phyloP scores from a whole-genome alignment of 306 rosid genomes.

The Cercis canadensis region DNA sequence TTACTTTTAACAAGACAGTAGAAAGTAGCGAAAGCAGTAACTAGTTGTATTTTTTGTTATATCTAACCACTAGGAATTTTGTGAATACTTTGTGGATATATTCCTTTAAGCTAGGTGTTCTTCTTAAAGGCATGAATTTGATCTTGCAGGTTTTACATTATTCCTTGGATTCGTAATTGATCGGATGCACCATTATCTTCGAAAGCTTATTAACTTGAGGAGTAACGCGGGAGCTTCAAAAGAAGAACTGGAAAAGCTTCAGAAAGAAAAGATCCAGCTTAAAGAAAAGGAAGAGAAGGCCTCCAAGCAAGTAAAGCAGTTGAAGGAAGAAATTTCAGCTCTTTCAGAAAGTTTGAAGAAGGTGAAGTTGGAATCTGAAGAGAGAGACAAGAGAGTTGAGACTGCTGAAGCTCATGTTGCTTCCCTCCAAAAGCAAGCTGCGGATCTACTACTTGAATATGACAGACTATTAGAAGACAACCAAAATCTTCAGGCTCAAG shows the following conservation, averaged over 20 bases:
- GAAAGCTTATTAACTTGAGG: slow-evolving; percentile 59
- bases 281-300: slow-evolving; percentile 66
- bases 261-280: slow-evolving; percentile 53
- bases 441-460: slow-evolving; percentile 80
- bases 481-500: slow-evolving; percentile 80
- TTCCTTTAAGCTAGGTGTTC: slow-evolving; percentile 4
- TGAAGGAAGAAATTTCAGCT: slow-evolving; percentile 51
- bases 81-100: neutral
- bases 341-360: slow-evolving; percentile 66
- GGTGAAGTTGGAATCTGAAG: slow-evolving; percentile 62
- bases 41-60: slow-evolving; percentile 1
- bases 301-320: slow-evolving; percentile 59
- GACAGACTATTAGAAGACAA: slow-evolving; percentile 84
- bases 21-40: neutral
- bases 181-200: slow-evolving; percentile 71
- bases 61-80: neutral
- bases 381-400: slow-evolving; percentile 69
- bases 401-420: slow-evolving; percentile 73
- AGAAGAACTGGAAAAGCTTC: slow-evolving; percentile 68
- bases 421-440: slow-evolving; percentile 81
- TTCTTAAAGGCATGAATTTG: slow-evolving; percentile 16
- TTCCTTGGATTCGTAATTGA: slow-evolving; percentile 82
- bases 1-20: neutral
- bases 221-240: slow-evolving; percentile 58
- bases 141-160: slow-evolving; percentile 73